phyloP scores from a whole-genome alignment of 495 filamentous ascomycete genomes.

The Coniosporium apollinis region DNA sequence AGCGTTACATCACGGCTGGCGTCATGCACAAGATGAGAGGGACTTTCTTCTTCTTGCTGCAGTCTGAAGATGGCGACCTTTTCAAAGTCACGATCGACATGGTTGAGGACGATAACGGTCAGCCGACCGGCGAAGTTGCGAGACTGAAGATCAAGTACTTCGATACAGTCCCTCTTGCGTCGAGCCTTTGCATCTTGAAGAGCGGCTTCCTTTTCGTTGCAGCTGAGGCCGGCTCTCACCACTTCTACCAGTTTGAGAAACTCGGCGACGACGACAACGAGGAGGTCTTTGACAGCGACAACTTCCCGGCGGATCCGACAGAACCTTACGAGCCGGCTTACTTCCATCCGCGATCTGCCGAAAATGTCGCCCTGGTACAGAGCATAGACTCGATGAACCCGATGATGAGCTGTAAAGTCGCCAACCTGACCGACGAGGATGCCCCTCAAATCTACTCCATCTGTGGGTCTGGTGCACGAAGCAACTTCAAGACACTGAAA shows the following conservation, averaged over 20 bases:
- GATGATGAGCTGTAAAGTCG: constrained; percentile 74
- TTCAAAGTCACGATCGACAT: constrained; percentile 94
- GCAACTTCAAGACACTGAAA: constrained; percentile 77
- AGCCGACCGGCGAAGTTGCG: constrained; percentile 62
- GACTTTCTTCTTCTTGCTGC: constrained; percentile 95
- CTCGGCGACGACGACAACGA: constrained; percentile 94
- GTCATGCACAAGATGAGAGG: constrained; percentile 95
- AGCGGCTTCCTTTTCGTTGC: constrained; percentile 92
- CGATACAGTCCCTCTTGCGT: constrained; percentile 80
- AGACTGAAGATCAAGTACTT: constrained; percentile 92
- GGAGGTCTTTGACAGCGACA: constrained; percentile 61
- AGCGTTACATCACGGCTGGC: constrained; percentile 68
- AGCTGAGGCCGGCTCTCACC: constrained; percentile 79
- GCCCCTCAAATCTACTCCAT: constrained; percentile 92
- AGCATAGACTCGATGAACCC: constrained; percentile 83
- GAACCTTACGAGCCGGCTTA: constrained; percentile 56
- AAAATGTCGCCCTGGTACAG: constrained; percentile 72
- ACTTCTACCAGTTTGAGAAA: constrained; percentile 95
- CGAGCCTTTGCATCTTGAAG: constrained; percentile 78
- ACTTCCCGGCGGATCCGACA: constrained; percentile 55
- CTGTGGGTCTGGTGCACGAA: constrained; percentile 73
- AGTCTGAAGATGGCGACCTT: constrained; percentile 89
- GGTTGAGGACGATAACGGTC: constrained; percentile 62
- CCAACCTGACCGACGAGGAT: constrained; percentile 77
- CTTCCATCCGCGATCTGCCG: constrained; percentile 63